Conservation (phyloP, 441 rosid species). For the Aleurites moluccanus region DNA sequence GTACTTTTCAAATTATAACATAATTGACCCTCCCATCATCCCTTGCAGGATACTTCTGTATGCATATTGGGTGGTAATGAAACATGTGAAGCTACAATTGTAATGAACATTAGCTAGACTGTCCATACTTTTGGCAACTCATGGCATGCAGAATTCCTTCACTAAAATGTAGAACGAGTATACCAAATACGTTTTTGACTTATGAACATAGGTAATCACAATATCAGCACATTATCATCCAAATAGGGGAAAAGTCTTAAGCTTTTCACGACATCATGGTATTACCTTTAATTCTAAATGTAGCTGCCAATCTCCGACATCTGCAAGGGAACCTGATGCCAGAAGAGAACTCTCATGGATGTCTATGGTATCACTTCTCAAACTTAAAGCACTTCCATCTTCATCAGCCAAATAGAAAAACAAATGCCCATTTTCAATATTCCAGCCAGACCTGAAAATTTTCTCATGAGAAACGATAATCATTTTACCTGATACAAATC, state of each 20-base stretch:
- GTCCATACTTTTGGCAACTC: neutral
- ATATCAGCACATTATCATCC: neutral
- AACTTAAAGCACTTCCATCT: slow-evolving; percentile 64
- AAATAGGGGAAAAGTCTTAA: neutral
- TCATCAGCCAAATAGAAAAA: slow-evolving; percentile 97
- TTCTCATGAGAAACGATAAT: slow-evolving; percentile 14
- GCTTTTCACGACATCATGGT: slow-evolving; percentile 3
- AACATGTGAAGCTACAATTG: neutral
- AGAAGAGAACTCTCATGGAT: slow-evolving; percentile 56
- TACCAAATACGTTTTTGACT: neutral
- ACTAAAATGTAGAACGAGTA: neutral
- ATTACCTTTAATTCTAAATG: slow-evolving; percentile 78
- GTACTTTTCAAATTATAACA: neutral
- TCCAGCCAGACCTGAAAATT: slow-evolving; percentile 41
- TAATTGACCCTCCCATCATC: neutral
- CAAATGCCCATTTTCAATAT: slow-evolving; percentile 58
- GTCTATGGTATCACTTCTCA: slow-evolving; percentile 46
- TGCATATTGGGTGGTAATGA: neutral
- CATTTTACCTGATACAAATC: neutral
- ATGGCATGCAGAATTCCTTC: neutral
- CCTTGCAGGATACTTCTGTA: neutral
- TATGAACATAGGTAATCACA: neutral
- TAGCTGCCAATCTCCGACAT: slow-evolving; percentile 86
- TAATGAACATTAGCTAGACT: neutral
- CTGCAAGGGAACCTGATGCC: slow-evolving; percentile 78